Base-by-base conservation (phyloP, 192 early-diverging fungal species). In the Coemansia sp. region DNA sequence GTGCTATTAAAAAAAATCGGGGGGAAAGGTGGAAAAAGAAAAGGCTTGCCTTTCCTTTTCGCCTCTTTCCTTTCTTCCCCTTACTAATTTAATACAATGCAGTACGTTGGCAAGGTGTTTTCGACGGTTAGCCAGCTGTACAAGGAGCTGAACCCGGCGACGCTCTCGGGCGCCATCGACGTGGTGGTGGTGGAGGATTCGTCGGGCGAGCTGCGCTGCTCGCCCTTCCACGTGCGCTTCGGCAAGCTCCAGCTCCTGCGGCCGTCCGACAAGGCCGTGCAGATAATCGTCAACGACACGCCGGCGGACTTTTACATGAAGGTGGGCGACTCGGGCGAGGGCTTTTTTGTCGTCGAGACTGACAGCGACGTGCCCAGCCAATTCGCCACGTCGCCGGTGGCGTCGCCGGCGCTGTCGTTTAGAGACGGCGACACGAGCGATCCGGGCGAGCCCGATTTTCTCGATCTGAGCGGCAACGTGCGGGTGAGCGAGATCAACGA, bases 221-320 rank as follows among this genome's bases (percentile, higher is more conserved):
- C 93, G 26, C 97, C 97, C 4, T 99, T 96, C 69, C 97, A 99
- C 69, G 95, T 99, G 14, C 87, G 97, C 30, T 99, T 97, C 67
- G 95, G 95, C 22, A 99, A 99, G 64, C 75, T 99, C 32, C 89
- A 90, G 55, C 81, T 97, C 12, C 81, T 97, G 4, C 69, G 88
- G 31, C 93, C 94, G 5, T 87, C 87, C 32, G 94, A 99, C 57
- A 98, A 99, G 78, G 85, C 86, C 23, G 92, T 91, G 40, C 85
- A 91, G 40, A 77, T 99, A 27, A 74, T 81, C 5, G 86, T 99
- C 22, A 99, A 99, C 64, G 92, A 83, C 40, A 40, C 81, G 54
- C 64, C 66, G 1, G 81, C 85, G 10, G 83, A 88, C 50, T 82
- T 91, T 50, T 81, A 88, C 35, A 99, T 99, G 96, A 99, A 99